Evolutionary conservation across 2,329 filamentous ascomycete genomes (phyloP), one percentile per base, ranked within the genome.

Genomic region (Cytospora piceae): DNA sequence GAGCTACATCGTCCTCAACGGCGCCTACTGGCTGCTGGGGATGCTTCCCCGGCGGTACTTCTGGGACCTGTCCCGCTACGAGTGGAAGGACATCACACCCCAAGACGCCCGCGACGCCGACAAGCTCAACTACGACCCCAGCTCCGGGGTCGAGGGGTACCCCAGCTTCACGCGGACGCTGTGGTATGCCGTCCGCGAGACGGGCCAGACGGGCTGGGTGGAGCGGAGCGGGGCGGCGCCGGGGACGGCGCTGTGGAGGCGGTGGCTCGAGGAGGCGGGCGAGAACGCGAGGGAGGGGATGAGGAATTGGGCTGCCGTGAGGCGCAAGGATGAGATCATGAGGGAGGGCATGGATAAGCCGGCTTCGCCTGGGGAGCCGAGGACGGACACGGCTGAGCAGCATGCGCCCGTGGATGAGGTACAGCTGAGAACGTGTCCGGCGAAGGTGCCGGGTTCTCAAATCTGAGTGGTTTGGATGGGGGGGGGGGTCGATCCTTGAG

Each of bases 111-210:
- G 32, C 20, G 53, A 74, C 32, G 80, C 82, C 1, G 67, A 83
- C 62, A 4, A 61, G 3, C 69, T 64, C 7, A 77, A 74, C 0
- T 34, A 54, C 0, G 78, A 81, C 63, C 72, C 73, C 56, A 22
- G 9, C 37, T n/a, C 12, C 42, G 59, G 29, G 7, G 71, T 73
- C 0, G 82, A 83, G 67, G 78, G 78, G 12, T 69, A 74, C 15
- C 77, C 79, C 9, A 84, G 79, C 63, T 87, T 82, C 70, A 88
- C 85, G 0, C 75, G 82, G 20, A 86, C 83, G 1, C 74, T 88
- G 64, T 88, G 85, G 85, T 85, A 81, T 68, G 85, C 83, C 2
- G 85, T 88, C 56, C 78, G 82, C 15, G 83, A 84, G 70, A 87
- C 85, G 0, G n/a, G 24, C 20, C 76, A 76, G 29, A 83, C 77